Evolutionary conservation across 108 stramenopile genomes (phyloP).

Genomic region (Parietichytrium sp.): DNA sequence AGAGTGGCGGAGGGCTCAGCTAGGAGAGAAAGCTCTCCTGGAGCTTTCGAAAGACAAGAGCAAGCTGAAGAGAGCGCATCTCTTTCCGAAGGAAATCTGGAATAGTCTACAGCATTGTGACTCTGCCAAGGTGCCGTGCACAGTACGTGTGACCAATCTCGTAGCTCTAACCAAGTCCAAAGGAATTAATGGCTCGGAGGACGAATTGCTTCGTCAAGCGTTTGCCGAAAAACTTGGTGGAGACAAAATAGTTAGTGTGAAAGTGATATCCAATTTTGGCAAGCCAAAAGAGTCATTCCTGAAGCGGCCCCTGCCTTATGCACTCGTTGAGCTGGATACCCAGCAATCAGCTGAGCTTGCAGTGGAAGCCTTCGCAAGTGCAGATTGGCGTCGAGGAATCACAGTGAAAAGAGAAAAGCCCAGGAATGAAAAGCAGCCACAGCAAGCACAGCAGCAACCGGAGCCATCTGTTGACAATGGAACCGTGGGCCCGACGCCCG

Average conservation of each 20-base stretch:
- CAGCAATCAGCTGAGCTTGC: background rate
- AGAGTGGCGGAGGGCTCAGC: no score
- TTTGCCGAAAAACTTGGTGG: no score
- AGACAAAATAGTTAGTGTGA: no score
- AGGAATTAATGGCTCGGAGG: no score
- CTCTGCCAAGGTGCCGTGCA: no score
- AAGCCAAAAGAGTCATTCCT: background rate
- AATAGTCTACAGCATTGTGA: no score
- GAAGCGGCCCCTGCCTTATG: background rate
- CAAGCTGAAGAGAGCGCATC: no score
- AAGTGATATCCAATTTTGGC: no score
- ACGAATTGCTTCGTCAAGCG: no score
- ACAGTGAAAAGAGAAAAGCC: background rate
- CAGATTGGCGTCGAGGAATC: conserved; percentile 17
- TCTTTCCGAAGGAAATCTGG: no score
- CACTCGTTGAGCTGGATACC: conserved; percentile 9
- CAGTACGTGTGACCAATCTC: no score
- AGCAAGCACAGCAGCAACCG: background rate
- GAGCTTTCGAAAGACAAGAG: background rate
- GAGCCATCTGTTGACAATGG: background rate
- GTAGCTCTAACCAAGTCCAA: no score
- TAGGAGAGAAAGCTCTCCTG: background rate
- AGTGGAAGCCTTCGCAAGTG: background rate
- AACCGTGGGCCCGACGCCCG: background rate
- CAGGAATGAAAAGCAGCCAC: background rate